Evolutionary conservation across 1,284 basidiomycete species (phyloP).

Genomic region (Irpex lacteus): DNA sequence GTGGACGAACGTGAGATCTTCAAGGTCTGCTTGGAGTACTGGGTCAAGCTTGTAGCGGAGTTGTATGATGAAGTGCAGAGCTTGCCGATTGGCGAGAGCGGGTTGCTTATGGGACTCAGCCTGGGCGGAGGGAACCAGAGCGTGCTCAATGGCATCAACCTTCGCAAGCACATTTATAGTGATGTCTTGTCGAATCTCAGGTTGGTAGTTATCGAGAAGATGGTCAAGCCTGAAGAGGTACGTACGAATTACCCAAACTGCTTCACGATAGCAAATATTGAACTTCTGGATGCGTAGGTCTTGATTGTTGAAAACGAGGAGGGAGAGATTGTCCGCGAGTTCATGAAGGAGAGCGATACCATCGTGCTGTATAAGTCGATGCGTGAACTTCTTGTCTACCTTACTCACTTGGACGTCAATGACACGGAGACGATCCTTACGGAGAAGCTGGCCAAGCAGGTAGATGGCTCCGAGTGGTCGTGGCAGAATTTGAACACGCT

Average conservation of each 20-base stretch:
- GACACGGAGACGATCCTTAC: constrained; percentile 98
- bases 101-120: constrained; percentile 91
- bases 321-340: constrained; percentile 98
- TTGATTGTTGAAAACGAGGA: constrained; percentile 99
- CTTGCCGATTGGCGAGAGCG: constrained; percentile 90
- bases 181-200: constrained; percentile 95
- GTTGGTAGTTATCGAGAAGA: constrained; percentile 96
- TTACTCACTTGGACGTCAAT: constrained; percentile 94
- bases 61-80: constrained; percentile 98
- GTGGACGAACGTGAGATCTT: constrained; percentile 99
- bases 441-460: constrained; percentile 96
- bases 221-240: constrained; percentile 99
- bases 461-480: constrained; percentile 97
- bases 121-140: constrained; percentile 67
- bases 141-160: constrained; percentile 72
- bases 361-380: constrained; percentile 99
- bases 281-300: constrained; percentile 50
- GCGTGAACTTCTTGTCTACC: constrained; percentile 95
- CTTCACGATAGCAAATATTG: neutral
- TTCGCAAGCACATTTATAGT: constrained; percentile 93
- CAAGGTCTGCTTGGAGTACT: constrained; percentile 99
- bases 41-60: constrained; percentile 97
- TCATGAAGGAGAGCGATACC: constrained; percentile 99
- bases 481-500: constrained; percentile 99
- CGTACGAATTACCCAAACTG: constrained; percentile 20